Percentiles rank a stretch among this genome's conserved stretches.
Conservation (phyloP, 306 rosid genomes). For the Malus asiatica region DNA sequence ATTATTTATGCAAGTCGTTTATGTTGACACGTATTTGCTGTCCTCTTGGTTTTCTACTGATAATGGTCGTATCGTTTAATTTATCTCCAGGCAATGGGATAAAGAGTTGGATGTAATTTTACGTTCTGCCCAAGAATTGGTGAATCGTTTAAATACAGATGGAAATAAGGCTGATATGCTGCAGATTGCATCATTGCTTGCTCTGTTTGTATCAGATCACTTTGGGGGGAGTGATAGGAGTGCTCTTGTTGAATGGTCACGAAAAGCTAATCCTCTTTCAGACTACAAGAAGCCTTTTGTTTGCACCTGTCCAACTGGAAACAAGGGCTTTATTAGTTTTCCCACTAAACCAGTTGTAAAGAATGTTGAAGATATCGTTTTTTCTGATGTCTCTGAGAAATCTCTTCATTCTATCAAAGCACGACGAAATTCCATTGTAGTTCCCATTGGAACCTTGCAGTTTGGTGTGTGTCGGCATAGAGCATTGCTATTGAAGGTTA, state of each 20-base stretch:
- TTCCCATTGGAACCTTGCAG: slow-evolving; percentile 82
- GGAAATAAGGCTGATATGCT: slow-evolving; percentile 48
- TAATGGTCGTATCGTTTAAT: slow-evolving; percentile 27
- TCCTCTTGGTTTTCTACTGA: not conserved
- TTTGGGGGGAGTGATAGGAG: slow-evolving; percentile 93
- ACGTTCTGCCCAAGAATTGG: slow-evolving; percentile 66
- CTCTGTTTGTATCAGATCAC: slow-evolving; percentile 95
- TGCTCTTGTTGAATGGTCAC: slow-evolving; percentile 59
- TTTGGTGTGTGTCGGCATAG: slow-evolving; percentile 98
- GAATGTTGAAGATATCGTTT: slow-evolving; percentile 42
- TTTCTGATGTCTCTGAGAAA: slow-evolving; percentile 66
- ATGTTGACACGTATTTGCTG: not conserved
- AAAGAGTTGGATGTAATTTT: slow-evolving; percentile 74
- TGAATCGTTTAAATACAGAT: slow-evolving; percentile 39
- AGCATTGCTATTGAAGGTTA: slow-evolving; percentile 89
- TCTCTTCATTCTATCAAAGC: slow-evolving; percentile 56
- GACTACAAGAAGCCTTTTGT: slow-evolving; percentile 85
- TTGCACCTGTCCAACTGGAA: slow-evolving; percentile 89
- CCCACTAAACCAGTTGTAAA: slow-evolving; percentile 33
- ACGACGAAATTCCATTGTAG: slow-evolving; percentile 53
- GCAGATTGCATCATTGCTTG: slow-evolving; percentile 71
- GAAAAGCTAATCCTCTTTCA: slow-evolving; percentile 82
- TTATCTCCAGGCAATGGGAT: slow-evolving; percentile 62
- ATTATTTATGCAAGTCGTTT: slow-evolving; percentile 11
- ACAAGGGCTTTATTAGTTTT: slow-evolving; percentile 28